Evolutionary conservation across 2,329 filamentous ascomycete genomes (phyloP).

Genomic region (Nothophoma quercina): DNA sequence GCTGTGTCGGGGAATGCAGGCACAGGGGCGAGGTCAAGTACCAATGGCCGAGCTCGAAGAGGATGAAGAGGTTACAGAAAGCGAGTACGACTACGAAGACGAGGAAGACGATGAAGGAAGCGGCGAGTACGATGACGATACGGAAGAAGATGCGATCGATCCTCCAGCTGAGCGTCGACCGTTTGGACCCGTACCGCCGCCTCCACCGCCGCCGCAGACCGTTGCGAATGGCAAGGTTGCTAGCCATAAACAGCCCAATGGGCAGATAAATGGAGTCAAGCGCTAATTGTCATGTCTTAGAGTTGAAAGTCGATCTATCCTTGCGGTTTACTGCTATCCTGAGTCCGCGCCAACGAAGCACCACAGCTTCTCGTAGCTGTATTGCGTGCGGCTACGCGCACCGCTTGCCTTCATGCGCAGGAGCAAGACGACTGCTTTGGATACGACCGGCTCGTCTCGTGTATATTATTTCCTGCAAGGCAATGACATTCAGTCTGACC

Average conservation of each 20-base stretch:
- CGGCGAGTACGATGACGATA: constrained; percentile 63
- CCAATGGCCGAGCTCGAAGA: constrained; percentile 58
- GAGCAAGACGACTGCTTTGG: neutral
- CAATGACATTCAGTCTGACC: constrained; percentile 19
- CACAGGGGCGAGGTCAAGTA: constrained; percentile 82
- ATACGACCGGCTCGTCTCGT: constrained; percentile 6
- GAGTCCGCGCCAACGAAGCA: neutral
- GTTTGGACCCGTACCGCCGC: constrained; percentile 49
- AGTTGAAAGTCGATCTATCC: neutral
- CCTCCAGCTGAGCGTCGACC: constrained; percentile 41
- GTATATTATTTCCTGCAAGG: constrained; percentile 18
- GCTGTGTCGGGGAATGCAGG: constrained; percentile 95
- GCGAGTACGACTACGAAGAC: constrained; percentile 52
- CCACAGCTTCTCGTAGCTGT: constrained; percentile 7
- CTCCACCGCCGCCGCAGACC: constrained; percentile 45
- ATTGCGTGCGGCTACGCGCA: neutral
- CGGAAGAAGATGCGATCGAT: constrained; percentile 62
- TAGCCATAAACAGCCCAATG: constrained; percentile 49
- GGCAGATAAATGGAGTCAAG: constrained; percentile 50
- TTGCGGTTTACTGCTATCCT: neutral
- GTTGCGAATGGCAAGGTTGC: constrained; percentile 45
- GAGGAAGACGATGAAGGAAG: constrained; percentile 53
- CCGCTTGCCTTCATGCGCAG: neutral
- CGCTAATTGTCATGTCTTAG: constrained; percentile 37
- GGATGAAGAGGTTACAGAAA: constrained; percentile 62